Conservation (phyloP, 2,329 filamentous ascomycete genomes). For the Albifimbria verrucaria region DNA sequence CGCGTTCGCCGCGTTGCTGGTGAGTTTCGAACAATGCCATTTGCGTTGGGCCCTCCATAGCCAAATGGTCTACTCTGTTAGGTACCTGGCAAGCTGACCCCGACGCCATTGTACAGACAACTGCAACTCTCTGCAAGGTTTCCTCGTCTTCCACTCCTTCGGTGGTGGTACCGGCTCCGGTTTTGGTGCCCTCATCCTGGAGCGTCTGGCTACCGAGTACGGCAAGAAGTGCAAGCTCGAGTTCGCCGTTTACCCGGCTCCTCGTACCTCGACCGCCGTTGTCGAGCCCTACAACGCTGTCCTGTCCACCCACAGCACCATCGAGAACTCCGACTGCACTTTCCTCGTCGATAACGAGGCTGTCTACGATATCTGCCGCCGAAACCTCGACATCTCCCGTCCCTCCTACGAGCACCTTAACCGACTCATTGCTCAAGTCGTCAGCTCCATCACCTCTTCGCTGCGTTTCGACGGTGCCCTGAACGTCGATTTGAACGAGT, state of each 20-base stretch:
- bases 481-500: slow-evolving; percentile 73
- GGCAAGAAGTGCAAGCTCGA: slow-evolving; percentile 77
- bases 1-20: slow-evolving; percentile 67
- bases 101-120: slow-evolving; percentile 58
- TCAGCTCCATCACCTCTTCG: slow-evolving; percentile 71
- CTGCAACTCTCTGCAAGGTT: slow-evolving; percentile 69
- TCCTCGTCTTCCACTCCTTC: slow-evolving; percentile 73
- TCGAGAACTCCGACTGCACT: slow-evolving; percentile 76
- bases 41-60: too few species aligned
- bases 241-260: slow-evolving; percentile 69
- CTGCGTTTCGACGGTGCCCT: slow-evolving; percentile 70
- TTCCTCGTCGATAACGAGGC: slow-evolving; percentile 74
- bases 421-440: slow-evolving; percentile 69
- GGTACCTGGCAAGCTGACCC: too few species aligned
- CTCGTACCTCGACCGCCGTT: slow-evolving; percentile 66
- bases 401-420: slow-evolving; percentile 70
- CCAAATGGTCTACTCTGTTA: too few species aligned
- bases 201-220: slow-evolving; percentile 70
- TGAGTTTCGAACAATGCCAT: too few species aligned
- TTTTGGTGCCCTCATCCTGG: slow-evolving; percentile 68
- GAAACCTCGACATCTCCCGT: slow-evolving; percentile 67
- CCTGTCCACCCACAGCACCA: slow-evolving; percentile 70
- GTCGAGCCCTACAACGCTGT: slow-evolving; percentile 75
- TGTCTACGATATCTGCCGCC: slow-evolving; percentile 72
- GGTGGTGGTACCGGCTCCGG: slow-evolving; percentile 71